Base-by-base conservation (phyloP, 345 rosid species). In the Iberis pinnata region DNA sequence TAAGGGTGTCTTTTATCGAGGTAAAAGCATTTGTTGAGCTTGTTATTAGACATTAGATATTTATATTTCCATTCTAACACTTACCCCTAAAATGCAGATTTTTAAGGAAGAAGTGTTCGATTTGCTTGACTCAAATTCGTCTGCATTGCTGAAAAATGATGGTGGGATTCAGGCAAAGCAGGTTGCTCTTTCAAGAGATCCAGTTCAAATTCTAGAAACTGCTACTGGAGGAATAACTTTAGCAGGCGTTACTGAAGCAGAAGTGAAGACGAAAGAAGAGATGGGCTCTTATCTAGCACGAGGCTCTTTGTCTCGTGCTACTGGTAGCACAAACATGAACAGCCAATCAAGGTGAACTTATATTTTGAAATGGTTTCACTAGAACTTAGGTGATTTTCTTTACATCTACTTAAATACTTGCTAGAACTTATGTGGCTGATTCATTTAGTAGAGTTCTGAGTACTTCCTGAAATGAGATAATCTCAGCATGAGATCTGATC, bases 91-190 rank as follows among this genome's bases (percentile, higher is more conserved):
- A 24, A 56, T 53, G 31, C 73, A 92, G 97, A 92, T 92, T 51
- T 88, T 92, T 50, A 92, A 92, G 73, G 97, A 88, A 69, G 99
- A 92, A 71, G 97, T 88, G 25, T 88, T 85, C 14, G 97, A 92
- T 67, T 70, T 92, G 68, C 83, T 92, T 7, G 99, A 92, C 57
- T 52, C 78, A 1, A 81, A 77, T 71, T 69, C 85, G 1, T 14
- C 64, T 1, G 52, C 61, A 17, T 40, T 72, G 5, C 43, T 71
- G 2, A 93, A 79, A 64, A 80, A 49, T 9, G 97, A 88, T 8
- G 70, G 66, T 10, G 61, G 45, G 10, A 45, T 60, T 40, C 48
- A 63, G 29, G 49, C 66, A 1, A 92, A 83, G 73, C 52, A 75
- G 6, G 25, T 37, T 29, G 76, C 57, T 43, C 83, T 82, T 20